phyloP scores from a whole-genome alignment of 192 early-diverging fungal genomes.

The Umbelopsis sp. region DNA sequence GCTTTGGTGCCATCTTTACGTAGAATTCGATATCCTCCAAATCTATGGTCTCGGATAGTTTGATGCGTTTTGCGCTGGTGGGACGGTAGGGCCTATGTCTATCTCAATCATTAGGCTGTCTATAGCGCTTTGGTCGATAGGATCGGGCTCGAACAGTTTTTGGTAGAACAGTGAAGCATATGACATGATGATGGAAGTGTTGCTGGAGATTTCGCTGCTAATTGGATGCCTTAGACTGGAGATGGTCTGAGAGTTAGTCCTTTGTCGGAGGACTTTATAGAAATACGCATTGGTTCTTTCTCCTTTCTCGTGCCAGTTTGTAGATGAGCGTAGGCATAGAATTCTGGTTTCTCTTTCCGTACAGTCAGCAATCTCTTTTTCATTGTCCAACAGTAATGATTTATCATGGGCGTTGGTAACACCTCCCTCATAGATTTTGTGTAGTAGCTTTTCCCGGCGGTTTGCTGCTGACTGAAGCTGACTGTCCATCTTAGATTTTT shows the following conservation, averaged over 20 bases:
- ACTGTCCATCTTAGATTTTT: not conserved
- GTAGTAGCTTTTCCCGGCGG: not conserved
- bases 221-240: not conserved
- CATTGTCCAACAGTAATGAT: not conserved
- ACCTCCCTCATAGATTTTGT: not conserved
- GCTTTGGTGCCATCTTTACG: not conserved
- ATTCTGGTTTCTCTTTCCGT: not conserved
- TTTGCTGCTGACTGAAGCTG: not conserved
- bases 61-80: not conserved
- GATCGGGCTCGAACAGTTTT: not conserved
- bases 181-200: not conserved
- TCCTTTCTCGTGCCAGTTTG: slow-evolving; percentile 26
- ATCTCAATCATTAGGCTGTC: not conserved
- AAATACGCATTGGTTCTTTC: slow-evolving; percentile 31
- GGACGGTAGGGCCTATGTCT: not conserved
- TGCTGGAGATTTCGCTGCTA: not conserved
- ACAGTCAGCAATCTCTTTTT: not conserved
- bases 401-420: not conserved
- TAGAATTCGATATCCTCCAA: not conserved
- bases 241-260: not conserved
- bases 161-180: too few relatives aligned
- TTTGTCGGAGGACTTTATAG: slow-evolving; percentile 18
- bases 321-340: not conserved
- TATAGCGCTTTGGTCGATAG: not conserved
- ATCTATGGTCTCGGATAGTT: not conserved